Evolutionary conservation across 495 filamentous ascomycete species (phyloP).

Genomic region (Penicillium manginii): DNA sequence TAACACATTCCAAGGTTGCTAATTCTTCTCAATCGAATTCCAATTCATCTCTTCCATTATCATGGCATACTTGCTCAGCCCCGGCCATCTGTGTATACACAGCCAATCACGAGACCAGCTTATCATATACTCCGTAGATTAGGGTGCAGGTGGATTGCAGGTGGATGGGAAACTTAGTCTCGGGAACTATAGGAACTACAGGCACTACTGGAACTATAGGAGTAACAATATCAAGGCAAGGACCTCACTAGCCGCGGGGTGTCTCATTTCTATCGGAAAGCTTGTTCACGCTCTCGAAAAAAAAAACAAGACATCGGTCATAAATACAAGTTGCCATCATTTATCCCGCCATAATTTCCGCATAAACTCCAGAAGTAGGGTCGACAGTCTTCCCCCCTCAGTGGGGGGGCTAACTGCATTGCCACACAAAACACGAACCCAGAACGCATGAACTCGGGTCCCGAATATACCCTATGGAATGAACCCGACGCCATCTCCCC

Average conservation of each 20-base stretch:
- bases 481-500: conserved; percentile 5
- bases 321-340: conserved; percentile 8
- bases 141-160: too few relatives aligned
- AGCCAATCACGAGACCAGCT: conserved; percentile 6
- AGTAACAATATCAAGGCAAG: neutral
- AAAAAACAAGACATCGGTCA: neutral
- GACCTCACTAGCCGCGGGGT: neutral
- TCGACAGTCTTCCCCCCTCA: neutral
- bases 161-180: neutral
- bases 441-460: neutral
- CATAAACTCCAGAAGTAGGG: conserved; percentile 2
- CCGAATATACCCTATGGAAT: conserved; percentile 5
- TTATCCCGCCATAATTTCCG: conserved; percentile 1
- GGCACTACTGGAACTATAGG: neutral
- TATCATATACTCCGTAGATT: neutral
- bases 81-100: too few relatives aligned
- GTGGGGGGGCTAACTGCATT: neutral
- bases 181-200: neutral
- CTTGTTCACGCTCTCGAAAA: too few relatives aligned
- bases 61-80: too few relatives aligned
- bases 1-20: too few relatives aligned
- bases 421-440: neutral
- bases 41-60: too few relatives aligned
- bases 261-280: conserved; percentile 3
- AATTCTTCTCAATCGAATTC: too few relatives aligned